Evolutionary conservation across 2,329 filamentous ascomycete genomes (phyloP).

Genomic region (Pestalotiopsis sp.): DNA sequence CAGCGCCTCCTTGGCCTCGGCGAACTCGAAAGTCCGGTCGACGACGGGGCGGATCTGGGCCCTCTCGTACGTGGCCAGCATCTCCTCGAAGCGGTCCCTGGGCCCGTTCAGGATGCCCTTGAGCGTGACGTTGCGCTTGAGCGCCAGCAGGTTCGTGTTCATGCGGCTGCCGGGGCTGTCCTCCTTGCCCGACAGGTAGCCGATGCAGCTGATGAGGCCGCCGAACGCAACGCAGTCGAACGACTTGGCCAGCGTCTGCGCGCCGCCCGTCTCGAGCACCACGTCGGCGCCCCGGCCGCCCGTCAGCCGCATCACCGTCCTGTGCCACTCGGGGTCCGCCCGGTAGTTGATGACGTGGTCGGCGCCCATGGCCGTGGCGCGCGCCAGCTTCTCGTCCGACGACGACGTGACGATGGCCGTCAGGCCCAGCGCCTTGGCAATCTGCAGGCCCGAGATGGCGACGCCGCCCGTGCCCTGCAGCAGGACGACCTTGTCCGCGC

Average conservation of each 20-base stretch:
- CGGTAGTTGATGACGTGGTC: constrained; percentile 57
- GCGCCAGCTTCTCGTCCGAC: constrained; percentile 51
- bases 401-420: constrained; percentile 41
- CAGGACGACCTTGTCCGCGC: constrained; percentile 46
- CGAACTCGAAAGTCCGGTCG: constrained; percentile 48
- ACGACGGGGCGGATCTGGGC: constrained; percentile 45
- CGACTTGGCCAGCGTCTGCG: constrained; percentile 51
- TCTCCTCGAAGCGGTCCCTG: constrained; percentile 57
- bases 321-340: constrained; percentile 53
- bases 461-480: constrained; percentile 59
- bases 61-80: constrained; percentile 47
- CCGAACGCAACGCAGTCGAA: constrained; percentile 57
- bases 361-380: constrained; percentile 50
- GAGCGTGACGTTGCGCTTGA: constrained; percentile 36
- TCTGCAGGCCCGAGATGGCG: constrained; percentile 51
- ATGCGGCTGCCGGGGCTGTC: constrained; percentile 50
- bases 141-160: constrained; percentile 55
- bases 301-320: constrained; percentile 48
- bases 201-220: constrained; percentile 50
- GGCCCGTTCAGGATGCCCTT: constrained; percentile 60
- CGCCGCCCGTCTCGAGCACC: constrained; percentile 57
- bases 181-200: constrained; percentile 46
- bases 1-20: constrained; percentile 50
- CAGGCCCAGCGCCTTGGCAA: constrained; percentile 53
- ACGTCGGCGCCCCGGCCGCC: constrained; percentile 49